These are phyloP conservation scores for Globisporangium perplexum DNA, from an alignment of 352 stramenopile species.

Conservation along the genomic window DNA sequence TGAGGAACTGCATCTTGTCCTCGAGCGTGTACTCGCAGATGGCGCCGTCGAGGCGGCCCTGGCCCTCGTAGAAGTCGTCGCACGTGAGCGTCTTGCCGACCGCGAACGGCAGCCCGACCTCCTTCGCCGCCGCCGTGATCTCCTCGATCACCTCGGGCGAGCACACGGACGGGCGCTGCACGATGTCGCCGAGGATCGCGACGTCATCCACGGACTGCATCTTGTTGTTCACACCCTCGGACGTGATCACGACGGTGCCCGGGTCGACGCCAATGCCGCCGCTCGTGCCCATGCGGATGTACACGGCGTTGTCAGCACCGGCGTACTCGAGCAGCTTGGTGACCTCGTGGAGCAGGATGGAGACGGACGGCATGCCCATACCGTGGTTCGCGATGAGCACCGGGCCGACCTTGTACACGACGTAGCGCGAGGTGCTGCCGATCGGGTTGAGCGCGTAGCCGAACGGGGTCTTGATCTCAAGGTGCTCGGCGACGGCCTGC, in stretches of 20 bases:
- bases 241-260: slow-evolving; percentile 78
- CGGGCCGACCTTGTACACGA: slow-evolving; percentile 74
- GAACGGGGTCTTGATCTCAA: slow-evolving; percentile 54
- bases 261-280: slow-evolving; percentile 69
- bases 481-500: slow-evolving; percentile 38
- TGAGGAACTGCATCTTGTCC: slow-evolving; percentile 72
- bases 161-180: slow-evolving; percentile 49
- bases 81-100: slow-evolving; percentile 80
- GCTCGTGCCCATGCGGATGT: slow-evolving; percentile 82
- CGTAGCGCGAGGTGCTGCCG: slow-evolving; percentile 66
- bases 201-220: slow-evolving; percentile 66
- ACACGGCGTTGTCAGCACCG: slow-evolving; percentile 38
- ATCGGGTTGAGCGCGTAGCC: slow-evolving; percentile 60
- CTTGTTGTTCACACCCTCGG: slow-evolving; percentile 79
- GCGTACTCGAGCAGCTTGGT: slow-evolving; percentile 82
- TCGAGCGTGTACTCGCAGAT: slow-evolving; percentile 77
- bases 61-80: slow-evolving; percentile 85
- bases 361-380: slow-evolving; percentile 78
- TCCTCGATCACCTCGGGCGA: slow-evolving; percentile 47
- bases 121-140: slow-evolving; percentile 38
- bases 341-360: slow-evolving; percentile 77
- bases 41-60: slow-evolving; percentile 75
- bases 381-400: slow-evolving; percentile 79
- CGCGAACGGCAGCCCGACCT: slow-evolving; percentile 45
- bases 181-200: slow-evolving; percentile 46